Conservation (phyloP, 768 basidiomycete species). For the Rhodotorula taiwanensis region DNA sequence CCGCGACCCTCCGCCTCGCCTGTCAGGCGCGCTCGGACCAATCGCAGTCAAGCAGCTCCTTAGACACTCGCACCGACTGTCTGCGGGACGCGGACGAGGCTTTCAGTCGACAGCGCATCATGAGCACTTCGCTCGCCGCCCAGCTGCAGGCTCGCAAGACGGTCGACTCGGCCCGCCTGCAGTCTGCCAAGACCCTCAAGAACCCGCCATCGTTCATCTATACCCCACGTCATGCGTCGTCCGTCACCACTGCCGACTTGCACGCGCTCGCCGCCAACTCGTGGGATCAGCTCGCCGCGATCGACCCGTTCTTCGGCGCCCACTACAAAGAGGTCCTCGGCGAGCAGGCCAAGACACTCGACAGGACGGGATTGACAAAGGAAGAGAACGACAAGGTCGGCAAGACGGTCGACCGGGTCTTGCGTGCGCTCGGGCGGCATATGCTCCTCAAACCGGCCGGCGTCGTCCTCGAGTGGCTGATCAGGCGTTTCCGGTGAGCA, state of each 20-base stretch:
- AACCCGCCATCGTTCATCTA: conserved; percentile 40
- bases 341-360: conserved; percentile 63
- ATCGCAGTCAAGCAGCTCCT: too few relatives aligned
- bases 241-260: conserved; percentile 68
- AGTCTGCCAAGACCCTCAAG: conserved; percentile 53
- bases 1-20: too few relatives aligned
- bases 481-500: conserved; percentile 80
- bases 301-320: conserved; percentile 73
- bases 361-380: conserved; percentile 66
- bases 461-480: conserved; percentile 88
- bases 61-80: too few relatives aligned
- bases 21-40: too few relatives aligned
- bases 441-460: conserved; percentile 71
- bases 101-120: conserved; percentile 17
- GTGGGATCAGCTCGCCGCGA: conserved; percentile 76
- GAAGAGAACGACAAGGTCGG: conserved; percentile 64
- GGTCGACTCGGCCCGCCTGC: conserved; percentile 65
- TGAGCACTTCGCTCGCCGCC: conserved; percentile 62
- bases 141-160: conserved; percentile 76
- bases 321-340: conserved; percentile 71
- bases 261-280: conserved; percentile 76
- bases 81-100: too few relatives aligned
- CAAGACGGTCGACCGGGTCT: conserved; percentile 55
- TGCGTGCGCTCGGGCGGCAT: conserved; percentile 69
- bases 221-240: conserved; percentile 50